A percentile compares a stretch with the other conserved stretches of the same genome.
Evolutionary conservation across 192 early-diverging fungal genomes (phyloP).

Genomic region (Kickxella alabastrina): DNA sequence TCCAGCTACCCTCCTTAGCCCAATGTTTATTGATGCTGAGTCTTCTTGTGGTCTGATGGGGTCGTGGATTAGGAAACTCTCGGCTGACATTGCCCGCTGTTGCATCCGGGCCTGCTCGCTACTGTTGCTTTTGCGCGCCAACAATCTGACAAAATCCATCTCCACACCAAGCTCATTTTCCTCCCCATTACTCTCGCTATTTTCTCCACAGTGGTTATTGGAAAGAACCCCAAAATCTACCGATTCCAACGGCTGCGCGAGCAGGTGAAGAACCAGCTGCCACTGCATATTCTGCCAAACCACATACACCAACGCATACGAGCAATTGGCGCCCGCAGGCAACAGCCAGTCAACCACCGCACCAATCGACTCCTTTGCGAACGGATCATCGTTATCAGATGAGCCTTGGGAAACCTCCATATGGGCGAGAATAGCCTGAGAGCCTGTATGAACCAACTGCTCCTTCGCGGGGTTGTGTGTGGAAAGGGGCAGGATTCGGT

Average conservation of each 20-base stretch:
- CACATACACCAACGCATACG: constrained; percentile 24
- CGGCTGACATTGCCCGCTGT: constrained; percentile 36
- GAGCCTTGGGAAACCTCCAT: not conserved
- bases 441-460: not conserved
- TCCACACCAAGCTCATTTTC: constrained; percentile 2
- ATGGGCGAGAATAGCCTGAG: not conserved
- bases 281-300: not conserved
- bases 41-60: constrained; percentile 1
- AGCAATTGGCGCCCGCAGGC: constrained; percentile 5
- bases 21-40: no score
- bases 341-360: constrained; percentile 11
- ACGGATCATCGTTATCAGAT: not conserved
- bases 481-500: not conserved
- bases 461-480: not conserved
- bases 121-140: constrained; percentile 9
- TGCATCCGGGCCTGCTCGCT: constrained; percentile 28
- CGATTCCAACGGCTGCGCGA: constrained; percentile 12
- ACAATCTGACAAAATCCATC: constrained; percentile 19
- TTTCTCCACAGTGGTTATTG: no score
- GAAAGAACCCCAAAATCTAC: no score
- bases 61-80: constrained; percentile 10
- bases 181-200: no score
- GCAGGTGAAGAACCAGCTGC: constrained; percentile 30
- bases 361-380: not conserved
- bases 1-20: no score